A percentile compares a stretch with the other conserved stretches of the same genome.
phyloP scores from a whole-genome alignment of 2,329 filamentous ascomycete genomes.

The Aphanoascus verrucosus region DNA sequence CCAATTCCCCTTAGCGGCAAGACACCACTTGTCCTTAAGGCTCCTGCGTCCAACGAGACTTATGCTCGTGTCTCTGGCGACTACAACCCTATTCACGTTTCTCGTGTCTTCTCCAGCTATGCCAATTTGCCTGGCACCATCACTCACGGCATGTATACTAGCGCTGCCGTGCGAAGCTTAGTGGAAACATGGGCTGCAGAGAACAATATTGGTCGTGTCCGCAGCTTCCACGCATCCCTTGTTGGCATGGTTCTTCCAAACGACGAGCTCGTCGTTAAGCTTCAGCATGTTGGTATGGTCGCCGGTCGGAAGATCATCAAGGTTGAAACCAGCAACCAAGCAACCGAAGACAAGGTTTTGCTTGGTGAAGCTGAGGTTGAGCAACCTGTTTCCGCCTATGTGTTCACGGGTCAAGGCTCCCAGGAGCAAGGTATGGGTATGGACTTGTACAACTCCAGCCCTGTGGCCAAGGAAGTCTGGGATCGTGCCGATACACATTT shows the following conservation, averaged over 20 bases:
- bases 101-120: constrained; percentile 89
- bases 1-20: constrained; percentile 90
- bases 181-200: constrained; percentile 99
- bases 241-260: constrained; percentile 99
- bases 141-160: constrained; percentile 99
- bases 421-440: constrained; percentile 99
- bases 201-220: constrained; percentile 93
- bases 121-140: constrained; percentile 94
- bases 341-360: constrained; percentile 92
- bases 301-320: constrained; percentile 98
- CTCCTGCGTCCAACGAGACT: constrained; percentile 91
- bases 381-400: constrained; percentile 90
- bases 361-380: constrained; percentile 94
- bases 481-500: constrained; percentile 96
- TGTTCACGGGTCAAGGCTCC: constrained; percentile 96
- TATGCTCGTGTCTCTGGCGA: constrained; percentile 96
- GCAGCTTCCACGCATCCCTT: constrained; percentile 91
- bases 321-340: constrained; percentile 89
- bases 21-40: constrained; percentile 75
- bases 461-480: constrained; percentile 95
- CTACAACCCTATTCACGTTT: constrained; percentile 98
- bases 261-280: constrained; percentile 85
- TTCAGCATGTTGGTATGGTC: constrained; percentile 96
- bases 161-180: constrained; percentile 85
- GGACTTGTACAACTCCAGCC: constrained; percentile 90